Evolutionary conservation across 1,139 yeast genomes (phyloP), one percentile per base, ranked within the genome.

Genomic region (Saccharomyces hybrid): DNA sequence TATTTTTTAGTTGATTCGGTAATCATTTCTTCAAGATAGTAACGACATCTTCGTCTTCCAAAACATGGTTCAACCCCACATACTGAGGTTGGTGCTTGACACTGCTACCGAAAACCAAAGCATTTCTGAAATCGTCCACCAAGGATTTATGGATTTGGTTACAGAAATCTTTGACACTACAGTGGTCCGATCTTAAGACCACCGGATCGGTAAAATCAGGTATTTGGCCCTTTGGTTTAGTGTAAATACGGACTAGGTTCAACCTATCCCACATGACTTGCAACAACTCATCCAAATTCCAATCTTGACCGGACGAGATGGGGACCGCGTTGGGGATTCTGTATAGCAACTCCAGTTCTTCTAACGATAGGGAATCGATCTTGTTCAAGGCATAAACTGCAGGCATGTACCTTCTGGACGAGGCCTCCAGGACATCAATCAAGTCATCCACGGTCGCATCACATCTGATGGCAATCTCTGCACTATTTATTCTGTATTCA

Each of bases 51-150:
- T 93, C 99, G 72, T 93, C 99, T 72, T 85, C 86, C 63, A 93
- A 76, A 8, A 70, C 76, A 73, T 95, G 99, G 52, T 78, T 73
- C 63, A 93, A 78, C 48, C 99, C 99, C 49, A 91, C 98, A 62
- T 84, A 82, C 74, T 93, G 99, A n/a, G 98, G 98, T 73, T 91
- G 97, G 72, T 93, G 99, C 75, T 93, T 93, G 53, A 91, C 98
- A 66, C 95, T 86, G 19, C 88, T 80, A 47, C 98, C 98, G 68
- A 78, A 91, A 1, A 93, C 98, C 61, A 89, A 79, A 1, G 98
- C 98, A 65, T 83, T 86, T 73, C 88, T 86, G 73, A 95, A 95
- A 66, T 95, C 96, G 53, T 87, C 95, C 41, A 91, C 96, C 71
- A 93, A 78, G 49, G 93, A 84, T 74, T 91, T 93, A 77, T 93